A percentile compares a stretch with the other conserved stretches of the same genome.
Evolutionary conservation across 192 early-diverging fungal genomes (phyloP).

Genomic region (Linnemannia exigua): DNA sequence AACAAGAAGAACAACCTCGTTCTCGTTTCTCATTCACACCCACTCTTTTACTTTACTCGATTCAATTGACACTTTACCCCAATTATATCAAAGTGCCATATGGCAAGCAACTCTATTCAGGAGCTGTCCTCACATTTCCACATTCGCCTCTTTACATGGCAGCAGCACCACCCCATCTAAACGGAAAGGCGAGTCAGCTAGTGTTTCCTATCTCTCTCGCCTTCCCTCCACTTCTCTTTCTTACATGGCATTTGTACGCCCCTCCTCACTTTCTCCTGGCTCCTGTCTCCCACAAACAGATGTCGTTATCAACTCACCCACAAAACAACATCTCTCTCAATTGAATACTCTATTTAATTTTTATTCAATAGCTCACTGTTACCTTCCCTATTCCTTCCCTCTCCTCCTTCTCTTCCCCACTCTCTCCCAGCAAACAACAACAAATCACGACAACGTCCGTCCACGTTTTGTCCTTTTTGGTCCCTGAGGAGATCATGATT

Average conservation of each 20-base stretch:
- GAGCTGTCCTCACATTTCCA: neutral
- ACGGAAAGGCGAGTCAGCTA: neutral
- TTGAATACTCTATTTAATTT: neutral
- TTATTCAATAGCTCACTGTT: neutral
- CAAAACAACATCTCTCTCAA: slow-evolving; percentile 7
- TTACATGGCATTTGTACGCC: neutral
- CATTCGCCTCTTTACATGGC: neutral
- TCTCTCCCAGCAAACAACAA: neutral
- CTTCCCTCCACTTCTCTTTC: neutral
- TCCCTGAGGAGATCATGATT: slow-evolving; percentile 8
- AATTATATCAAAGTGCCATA: neutral
- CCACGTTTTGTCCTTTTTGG: slow-evolving; percentile 33
- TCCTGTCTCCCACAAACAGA: slow-evolving; percentile 35
- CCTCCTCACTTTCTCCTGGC: too few species aligned
- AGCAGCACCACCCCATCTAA: neutral
- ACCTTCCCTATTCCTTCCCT: neutral
- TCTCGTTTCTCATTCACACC: neutral
- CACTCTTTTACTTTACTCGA: neutral
- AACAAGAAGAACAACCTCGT: neutral
- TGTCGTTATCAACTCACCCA: slow-evolving; percentile 40
- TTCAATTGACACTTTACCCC: slow-evolving; percentile 7
- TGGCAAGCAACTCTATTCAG: neutral
- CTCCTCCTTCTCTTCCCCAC: neutral
- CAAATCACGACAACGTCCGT: slow-evolving; percentile 41
- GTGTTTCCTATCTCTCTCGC: neutral